These are phyloP conservation scores for Solanum hybrid DNA, from an alignment of 305 asterid species.

Conservation along the genomic window DNA sequence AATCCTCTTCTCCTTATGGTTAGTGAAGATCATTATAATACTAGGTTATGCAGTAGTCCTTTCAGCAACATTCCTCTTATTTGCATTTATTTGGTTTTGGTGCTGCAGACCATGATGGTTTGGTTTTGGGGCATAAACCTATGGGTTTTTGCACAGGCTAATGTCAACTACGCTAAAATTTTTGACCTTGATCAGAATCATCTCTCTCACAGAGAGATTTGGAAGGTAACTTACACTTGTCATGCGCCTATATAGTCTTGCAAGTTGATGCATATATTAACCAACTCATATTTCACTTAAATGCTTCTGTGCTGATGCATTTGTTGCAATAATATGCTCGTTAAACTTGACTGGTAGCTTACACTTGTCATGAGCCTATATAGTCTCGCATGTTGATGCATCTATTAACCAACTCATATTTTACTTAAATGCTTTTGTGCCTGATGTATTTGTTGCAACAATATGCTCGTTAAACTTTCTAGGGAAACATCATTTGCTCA, in stretches of 20 bases:
- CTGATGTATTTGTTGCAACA: background rate
- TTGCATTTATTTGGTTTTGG: conserved; percentile 10
- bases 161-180: conserved; percentile 63
- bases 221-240: conserved; percentile 57
- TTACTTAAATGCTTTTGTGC: conserved; percentile 4
- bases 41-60: background rate
- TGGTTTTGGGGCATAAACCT: conserved; percentile 98
- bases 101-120: conserved; percentile 80
- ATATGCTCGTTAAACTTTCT: background rate
- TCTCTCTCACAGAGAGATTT: conserved; percentile 82
- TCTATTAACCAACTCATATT: background rate
- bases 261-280: conserved; percentile 4
- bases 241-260: background rate
- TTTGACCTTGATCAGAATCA: conserved; percentile 94
- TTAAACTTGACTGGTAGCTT: background rate
- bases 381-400: conserved; percentile 8
- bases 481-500: background rate
- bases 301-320: conserved; percentile 5
- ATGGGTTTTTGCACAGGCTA: conserved; percentile 81
- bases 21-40: conserved; percentile 29
- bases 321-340: background rate
- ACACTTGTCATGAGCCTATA: background rate
- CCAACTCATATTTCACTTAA: background rate
- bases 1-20: conserved; percentile 98
- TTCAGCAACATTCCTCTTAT: conserved; percentile 6